Conservation (phyloP, 495 filamentous ascomycete species). For the Neurospora sp. region DNA sequence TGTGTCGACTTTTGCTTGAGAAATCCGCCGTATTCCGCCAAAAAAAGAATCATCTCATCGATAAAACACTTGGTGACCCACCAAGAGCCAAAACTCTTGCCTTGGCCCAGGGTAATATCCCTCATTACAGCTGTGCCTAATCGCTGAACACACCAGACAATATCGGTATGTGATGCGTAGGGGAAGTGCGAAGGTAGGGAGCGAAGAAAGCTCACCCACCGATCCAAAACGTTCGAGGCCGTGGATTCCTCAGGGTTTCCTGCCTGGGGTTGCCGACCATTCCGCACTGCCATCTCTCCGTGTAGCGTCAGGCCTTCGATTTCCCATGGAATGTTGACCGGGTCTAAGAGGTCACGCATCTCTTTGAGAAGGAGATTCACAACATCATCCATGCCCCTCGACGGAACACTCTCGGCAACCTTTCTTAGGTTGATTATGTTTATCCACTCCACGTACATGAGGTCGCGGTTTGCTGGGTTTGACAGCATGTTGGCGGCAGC, state of each 20-base stretch:
- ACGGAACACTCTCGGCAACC: conserved; percentile 50
- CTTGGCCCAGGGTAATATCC: conserved; percentile 72
- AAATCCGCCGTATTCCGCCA: conserved; percentile 88
- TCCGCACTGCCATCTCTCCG: conserved; percentile 38
- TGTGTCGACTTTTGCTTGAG: conserved; percentile 42
- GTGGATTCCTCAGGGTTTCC: conserved; percentile 9
- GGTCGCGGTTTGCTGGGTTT: conserved; percentile 61
- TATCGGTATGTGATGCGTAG: conserved; percentile 51
- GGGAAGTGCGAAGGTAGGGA: conserved; percentile 68
- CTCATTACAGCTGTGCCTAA: conserved; percentile 61
- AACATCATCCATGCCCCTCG: conserved; percentile 54
- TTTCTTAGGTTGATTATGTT: conserved; percentile 63
- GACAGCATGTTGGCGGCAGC: conserved; percentile 69
- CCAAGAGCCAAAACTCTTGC: conserved; percentile 86
- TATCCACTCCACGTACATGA: conserved; percentile 93
- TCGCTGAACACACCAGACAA: conserved; percentile 59
- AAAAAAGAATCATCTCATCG: conserved; percentile 88
- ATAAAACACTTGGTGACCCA: conserved; percentile 98
- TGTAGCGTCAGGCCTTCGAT: conserved; percentile 44
- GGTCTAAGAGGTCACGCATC: conserved; percentile 60
- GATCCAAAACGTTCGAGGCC: conserved; percentile 63
- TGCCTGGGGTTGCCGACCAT: conserved; percentile 23
- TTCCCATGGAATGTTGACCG: conserved; percentile 45
- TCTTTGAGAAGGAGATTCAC: conserved; percentile 65
- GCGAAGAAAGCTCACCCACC: conserved; percentile 74